A percentile compares a stretch with the other conserved stretches of the same genome.
phyloP scores from a whole-genome alignment of 306 rosid species.

The Ochetophila trinervis region DNA sequence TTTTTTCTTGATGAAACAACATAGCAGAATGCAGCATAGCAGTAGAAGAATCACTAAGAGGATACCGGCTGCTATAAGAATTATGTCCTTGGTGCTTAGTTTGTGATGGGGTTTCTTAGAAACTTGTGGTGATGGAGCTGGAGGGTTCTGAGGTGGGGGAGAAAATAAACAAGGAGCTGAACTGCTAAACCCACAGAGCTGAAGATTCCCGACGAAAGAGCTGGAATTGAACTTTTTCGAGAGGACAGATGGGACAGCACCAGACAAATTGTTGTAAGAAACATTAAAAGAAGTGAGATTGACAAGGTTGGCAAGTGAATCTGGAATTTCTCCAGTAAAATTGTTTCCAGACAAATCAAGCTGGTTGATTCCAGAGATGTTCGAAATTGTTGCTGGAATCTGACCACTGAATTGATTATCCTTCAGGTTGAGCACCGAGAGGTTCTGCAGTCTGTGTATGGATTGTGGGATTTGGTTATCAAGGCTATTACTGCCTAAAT shows the following conservation, averaged over 20 bases:
- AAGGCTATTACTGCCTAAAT: constrained; percentile 49
- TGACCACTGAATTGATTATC: constrained; percentile 63
- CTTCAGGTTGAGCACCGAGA: constrained; percentile 58
- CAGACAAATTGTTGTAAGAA: constrained; percentile 85
- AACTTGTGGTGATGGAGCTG: constrained; percentile 50
- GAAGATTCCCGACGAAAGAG: constrained; percentile 77
- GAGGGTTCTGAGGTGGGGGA: constrained; percentile 41
- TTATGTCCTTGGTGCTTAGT: constrained; percentile 71
- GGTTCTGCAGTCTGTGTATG: constrained; percentile 49
- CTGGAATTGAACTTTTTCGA: constrained; percentile 75
- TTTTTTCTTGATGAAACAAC: constrained; percentile 66
- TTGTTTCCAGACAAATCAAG: constrained; percentile 70
- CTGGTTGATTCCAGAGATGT: constrained; percentile 53
- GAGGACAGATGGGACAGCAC: constrained; percentile 63
- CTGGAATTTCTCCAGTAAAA: constrained; percentile 62
- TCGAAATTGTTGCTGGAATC: constrained; percentile 74
- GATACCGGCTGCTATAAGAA: constrained; percentile 79
- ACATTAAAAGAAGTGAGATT: constrained; percentile 74
- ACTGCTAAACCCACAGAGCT: constrained; percentile 63
- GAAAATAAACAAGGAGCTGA: constrained; percentile 69
- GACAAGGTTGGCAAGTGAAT: constrained; percentile 50
- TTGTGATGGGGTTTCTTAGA: constrained; percentile 36
- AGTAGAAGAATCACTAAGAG: constrained; percentile 59
- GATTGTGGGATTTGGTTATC: constrained; percentile 46
- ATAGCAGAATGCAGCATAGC: constrained; percentile 66